Evolutionary conservation across 345 rosid species (phyloP).

Genomic region (Eucalyptus erythrocorys): DNA sequence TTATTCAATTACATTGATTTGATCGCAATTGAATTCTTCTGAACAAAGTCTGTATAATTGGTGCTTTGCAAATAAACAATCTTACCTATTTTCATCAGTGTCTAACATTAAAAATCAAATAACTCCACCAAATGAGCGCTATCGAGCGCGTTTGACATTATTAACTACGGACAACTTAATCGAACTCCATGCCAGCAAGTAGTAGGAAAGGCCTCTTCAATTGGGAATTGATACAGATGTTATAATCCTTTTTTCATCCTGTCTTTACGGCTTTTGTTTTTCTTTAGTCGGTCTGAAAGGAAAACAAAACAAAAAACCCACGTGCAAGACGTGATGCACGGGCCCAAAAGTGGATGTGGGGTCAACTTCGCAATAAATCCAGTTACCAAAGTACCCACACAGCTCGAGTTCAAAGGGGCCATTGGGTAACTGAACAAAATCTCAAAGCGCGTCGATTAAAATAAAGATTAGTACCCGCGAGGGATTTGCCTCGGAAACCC

Average conservation of each 20-base stretch:
- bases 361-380: background rate
- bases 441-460: background rate
- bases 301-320: background rate
- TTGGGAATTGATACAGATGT: background rate
- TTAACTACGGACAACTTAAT: background rate
- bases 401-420: background rate
- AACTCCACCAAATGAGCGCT: background rate
- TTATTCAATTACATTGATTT: background rate
- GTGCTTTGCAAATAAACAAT: background rate
- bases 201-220: background rate
- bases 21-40: background rate
- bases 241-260: background rate
- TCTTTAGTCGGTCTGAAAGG: background rate
- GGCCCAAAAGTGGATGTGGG: background rate
- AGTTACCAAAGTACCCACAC: background rate
- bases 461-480: background rate
- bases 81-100: background rate
- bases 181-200: background rate
- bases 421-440: background rate
- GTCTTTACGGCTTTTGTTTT: background rate
- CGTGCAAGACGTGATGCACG: background rate
- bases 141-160: background rate
- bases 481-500: background rate
- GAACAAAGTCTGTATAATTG: fast-evolving
- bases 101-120: background rate